These are phyloP conservation scores for Blastobotrys americana DNA, from an alignment of 805 yeast genomes.

Conservation along the genomic window DNA sequence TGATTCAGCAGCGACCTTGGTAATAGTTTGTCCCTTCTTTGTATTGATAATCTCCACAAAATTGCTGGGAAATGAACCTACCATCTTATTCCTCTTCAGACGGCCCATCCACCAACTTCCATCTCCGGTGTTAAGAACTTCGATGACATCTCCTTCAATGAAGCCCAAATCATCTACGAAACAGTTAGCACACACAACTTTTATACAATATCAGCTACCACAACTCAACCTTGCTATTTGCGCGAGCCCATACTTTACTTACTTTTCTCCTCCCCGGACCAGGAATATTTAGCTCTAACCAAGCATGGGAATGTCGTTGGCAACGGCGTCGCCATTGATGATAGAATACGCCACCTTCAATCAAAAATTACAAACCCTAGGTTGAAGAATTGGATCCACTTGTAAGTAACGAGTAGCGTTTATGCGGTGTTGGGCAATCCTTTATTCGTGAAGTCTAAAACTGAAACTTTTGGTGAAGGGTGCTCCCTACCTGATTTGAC, in stretches of 20 bases:
- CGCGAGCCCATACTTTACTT: slow-evolving; percentile 10
- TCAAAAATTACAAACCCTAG: no score
- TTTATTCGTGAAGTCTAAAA: no score
- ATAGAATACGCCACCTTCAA: no score
- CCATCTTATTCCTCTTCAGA: slow-evolving; percentile 67
- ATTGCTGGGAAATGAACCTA: slow-evolving; percentile 83
- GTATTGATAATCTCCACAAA: slow-evolving; percentile 50
- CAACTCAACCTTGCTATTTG: not conserved
- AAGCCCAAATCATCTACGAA: slow-evolving; percentile 66
- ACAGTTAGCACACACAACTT: no score
- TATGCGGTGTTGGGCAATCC: no score
- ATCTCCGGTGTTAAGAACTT: slow-evolving; percentile 70
- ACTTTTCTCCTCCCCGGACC: slow-evolving; percentile 87
- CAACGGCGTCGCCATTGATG: slow-evolving; percentile 18
- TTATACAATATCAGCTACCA: no score
- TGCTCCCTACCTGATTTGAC: no score
- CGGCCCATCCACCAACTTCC: slow-evolving; percentile 92
- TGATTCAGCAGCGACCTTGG: not conserved
- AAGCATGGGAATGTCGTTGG: slow-evolving; percentile 48
- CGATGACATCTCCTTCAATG: slow-evolving; percentile 86
- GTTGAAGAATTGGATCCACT: no score
- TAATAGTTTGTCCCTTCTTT: not conserved
- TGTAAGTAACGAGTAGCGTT: no score
- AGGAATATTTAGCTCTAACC: slow-evolving; percentile 78
- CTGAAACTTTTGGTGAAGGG: no score